A percentile compares a stretch with the other conserved stretches of the same genome.
phyloP scores from a whole-genome alignment of 2,329 filamentous ascomycete genomes.

The Dothiorella sarmentorum region DNA sequence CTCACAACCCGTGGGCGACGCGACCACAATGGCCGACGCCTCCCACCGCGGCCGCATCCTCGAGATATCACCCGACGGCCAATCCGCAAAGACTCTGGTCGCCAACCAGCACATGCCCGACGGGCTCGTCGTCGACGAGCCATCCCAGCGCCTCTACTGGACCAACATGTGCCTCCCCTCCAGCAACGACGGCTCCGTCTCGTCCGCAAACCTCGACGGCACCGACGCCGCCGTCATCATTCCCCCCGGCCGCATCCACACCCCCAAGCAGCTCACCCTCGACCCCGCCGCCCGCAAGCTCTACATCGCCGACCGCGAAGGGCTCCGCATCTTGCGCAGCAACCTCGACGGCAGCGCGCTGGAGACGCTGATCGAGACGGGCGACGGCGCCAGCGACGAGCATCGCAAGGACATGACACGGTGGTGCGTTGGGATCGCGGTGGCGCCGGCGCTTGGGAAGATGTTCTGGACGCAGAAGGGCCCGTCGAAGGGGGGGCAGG shows the following conservation, averaged over 20 bases:
- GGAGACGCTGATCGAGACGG: conserved; percentile 40
- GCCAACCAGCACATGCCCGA: conserved; percentile 25
- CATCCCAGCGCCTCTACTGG: conserved; percentile 30
- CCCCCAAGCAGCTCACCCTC: conserved; percentile 43
- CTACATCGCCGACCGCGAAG: conserved; percentile 46
- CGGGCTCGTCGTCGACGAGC: conserved; percentile 28
- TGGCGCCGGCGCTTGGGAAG: conserved; percentile 42
- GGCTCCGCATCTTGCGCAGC: conserved; percentile 34
- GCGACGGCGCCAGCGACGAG: conserved; percentile 23
- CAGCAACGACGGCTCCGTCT: conserved; percentile 43
- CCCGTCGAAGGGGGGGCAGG: conserved; percentile 47
- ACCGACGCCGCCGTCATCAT: conserved; percentile 44
- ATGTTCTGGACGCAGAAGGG: conserved; percentile 64
- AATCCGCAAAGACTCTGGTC: background rate
- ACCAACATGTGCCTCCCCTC: conserved; percentile 24
- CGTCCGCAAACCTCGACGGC: conserved; percentile 49
- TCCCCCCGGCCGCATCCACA: conserved; percentile 45
- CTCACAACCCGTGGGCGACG: background rate
- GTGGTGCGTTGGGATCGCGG: conserved; percentile 57
- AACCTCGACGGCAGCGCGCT: conserved; percentile 35
- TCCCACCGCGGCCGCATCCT: background rate
- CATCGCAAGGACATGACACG: conserved; percentile 29
- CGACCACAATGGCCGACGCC: background rate
- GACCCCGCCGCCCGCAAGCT: conserved; percentile 30
- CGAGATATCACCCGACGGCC: background rate